phyloP scores from a whole-genome alignment of 73 alveolate genomes.

The Paramecium sonneborni region DNA sequence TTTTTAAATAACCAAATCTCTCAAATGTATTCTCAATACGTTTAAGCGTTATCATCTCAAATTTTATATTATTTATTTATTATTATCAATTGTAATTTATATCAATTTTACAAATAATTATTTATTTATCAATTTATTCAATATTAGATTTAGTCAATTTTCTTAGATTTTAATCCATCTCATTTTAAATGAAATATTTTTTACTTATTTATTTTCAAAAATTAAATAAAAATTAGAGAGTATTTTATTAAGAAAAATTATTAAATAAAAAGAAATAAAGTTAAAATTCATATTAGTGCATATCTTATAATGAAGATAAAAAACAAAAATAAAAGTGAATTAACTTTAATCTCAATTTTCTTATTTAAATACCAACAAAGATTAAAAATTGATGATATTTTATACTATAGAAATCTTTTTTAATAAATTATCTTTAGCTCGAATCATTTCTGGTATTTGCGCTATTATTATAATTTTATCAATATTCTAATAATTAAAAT shows the following conservation, averaged over 20 bases:
- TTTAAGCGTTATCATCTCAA: not conserved
- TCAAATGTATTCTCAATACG: not conserved
- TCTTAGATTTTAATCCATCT: too few species aligned
- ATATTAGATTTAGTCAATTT: too few species aligned
- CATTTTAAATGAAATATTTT: not conserved
- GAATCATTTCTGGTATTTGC: conserved; percentile 17
- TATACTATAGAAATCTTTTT: not conserved
- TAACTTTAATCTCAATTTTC: not conserved
- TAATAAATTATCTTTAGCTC: not conserved
- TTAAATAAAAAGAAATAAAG: too few species aligned
- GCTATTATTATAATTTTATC: not conserved
- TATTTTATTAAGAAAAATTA: too few species aligned
- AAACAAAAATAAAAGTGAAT: not conserved
- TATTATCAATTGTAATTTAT: too few species aligned
- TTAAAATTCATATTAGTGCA: too few species aligned
- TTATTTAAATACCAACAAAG: not conserved
- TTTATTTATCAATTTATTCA: too few species aligned
- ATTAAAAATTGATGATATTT: not conserved
- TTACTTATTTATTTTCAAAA: not conserved
- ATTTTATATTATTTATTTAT: not conserved
- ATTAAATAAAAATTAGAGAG: not conserved
- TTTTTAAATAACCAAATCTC: not conserved
- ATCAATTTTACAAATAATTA: too few species aligned
- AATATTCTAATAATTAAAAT: not conserved
- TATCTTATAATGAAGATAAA: too few species aligned